phyloP scores from a whole-genome alignment of 345 rosid species.

The Brassica carinata region DNA sequence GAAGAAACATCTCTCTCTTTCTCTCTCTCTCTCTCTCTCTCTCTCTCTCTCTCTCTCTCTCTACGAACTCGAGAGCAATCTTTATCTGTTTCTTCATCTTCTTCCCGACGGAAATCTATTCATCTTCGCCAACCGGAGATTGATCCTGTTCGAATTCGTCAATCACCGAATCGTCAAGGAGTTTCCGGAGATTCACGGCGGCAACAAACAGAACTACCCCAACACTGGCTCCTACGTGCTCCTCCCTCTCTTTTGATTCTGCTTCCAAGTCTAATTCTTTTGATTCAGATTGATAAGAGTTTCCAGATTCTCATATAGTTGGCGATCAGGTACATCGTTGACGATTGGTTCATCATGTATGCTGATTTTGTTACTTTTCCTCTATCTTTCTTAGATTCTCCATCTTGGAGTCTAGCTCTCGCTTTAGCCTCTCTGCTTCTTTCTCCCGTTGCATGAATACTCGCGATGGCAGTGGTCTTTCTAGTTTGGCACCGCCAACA shows the following conservation, averaged over 20 bases:
- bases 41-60: too few relatives aligned
- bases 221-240: constrained; percentile 79
- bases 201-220: constrained; percentile 68
- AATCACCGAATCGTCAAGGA: constrained; percentile 50
- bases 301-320: too few relatives aligned
- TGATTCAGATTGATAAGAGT: too few relatives aligned
- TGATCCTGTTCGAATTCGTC: constrained; percentile 57
- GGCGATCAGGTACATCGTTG: too few relatives aligned
- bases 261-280: too few relatives aligned
- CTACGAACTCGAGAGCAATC: constrained; percentile 64
- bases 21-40: too few relatives aligned
- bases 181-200: constrained; percentile 63
- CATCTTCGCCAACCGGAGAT: constrained; percentile 73
- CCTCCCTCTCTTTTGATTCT: constrained; percentile 51
- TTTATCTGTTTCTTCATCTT: constrained; percentile 76
- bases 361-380: constrained; percentile 35
- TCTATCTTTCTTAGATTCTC: constrained; percentile 74
- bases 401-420: constrained; percentile 62
- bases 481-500: constrained; percentile 37
- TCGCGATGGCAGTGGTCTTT: constrained; percentile 45
- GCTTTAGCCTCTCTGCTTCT: constrained; percentile 58
- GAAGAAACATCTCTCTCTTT: too few relatives aligned
- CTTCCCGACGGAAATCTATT: constrained; percentile 75
- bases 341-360: too few relatives aligned
- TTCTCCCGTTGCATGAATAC: constrained; percentile 47